Conservation (phyloP, 805 yeast species). For the Sugiyamaella floridensis region DNA sequence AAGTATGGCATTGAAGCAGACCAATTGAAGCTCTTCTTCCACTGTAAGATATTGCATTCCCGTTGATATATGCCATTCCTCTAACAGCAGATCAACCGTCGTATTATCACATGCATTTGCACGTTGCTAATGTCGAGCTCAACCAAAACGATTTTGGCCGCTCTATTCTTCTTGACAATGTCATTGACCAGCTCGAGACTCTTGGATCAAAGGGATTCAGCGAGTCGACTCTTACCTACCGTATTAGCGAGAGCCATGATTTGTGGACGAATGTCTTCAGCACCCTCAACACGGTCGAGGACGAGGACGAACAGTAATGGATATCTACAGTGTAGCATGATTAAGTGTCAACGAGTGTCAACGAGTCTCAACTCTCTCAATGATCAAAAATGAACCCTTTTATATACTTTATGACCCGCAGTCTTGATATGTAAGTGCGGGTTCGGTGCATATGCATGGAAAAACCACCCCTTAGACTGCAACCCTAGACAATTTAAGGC, state of each 20-base stretch:
- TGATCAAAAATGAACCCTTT: too few species aligned
- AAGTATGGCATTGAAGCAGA: slow-evolving; percentile 45
- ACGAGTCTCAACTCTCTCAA: too few species aligned
- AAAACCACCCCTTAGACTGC: background rate
- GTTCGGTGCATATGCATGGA: background rate
- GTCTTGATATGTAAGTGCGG: background rate
- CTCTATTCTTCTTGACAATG: slow-evolving; percentile 73
- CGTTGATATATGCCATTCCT: background rate
- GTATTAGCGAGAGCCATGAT: slow-evolving; percentile 69
- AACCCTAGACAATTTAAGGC: background rate
- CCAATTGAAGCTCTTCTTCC: slow-evolving; percentile 70
- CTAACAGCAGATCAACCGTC: slow-evolving; percentile 68
- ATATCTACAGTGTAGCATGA: too few species aligned
- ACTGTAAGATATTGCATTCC: slow-evolving; percentile 31
- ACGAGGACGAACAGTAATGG: background rate
- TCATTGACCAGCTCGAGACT: slow-evolving; percentile 60
- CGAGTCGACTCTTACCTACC: slow-evolving; percentile 53
- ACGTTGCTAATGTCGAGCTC: slow-evolving; percentile 68
- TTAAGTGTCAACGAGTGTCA: too few species aligned
- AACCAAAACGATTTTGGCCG: slow-evolving; percentile 72
- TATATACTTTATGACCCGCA: too few species aligned
- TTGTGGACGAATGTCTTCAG: slow-evolving; percentile 44
- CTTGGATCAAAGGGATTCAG: slow-evolving; percentile 52
- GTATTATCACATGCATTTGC: slow-evolving; percentile 92
- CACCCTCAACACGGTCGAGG: background rate